Evolutionary conservation across 1,139 yeast genomes (phyloP), one percentile per base, ranked within the genome.

Genomic region (Debaryomyces coudertii): DNA sequence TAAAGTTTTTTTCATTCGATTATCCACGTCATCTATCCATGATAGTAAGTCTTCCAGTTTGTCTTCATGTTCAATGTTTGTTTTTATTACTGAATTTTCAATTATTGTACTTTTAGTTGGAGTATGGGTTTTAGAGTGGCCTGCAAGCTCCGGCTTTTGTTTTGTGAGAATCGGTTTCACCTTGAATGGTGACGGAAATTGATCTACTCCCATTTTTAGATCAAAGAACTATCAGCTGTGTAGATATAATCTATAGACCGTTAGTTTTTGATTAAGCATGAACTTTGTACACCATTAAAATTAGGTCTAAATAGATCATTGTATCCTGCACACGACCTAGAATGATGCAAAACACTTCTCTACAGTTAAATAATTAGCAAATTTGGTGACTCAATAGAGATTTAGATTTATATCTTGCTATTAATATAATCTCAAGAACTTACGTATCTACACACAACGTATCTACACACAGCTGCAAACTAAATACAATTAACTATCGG

Each of bases 21-120:
- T 46, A 43, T 77, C 76, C 39, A 82, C 61, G 4, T 72, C 66
- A 37, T 73, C 72, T 27, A 83, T 74, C 87, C 87, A 83, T 18
- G 65, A 58, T 7, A 78, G 64, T n/a, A 81, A 53, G 12, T 77
- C 78, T 35, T 73, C 72, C 1, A 53, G 51, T 29, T 48, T 50
- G 18, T 37, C 34, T 11, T 30, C 28, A 25, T 8, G 15, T 11
- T 40, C 30, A 8, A 31, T 9, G 22, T 4, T 15, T 23, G 22
- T 15, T 18, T 9, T 30, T n/a, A 23, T 12, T 12, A 7, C 9
- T 22, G 37, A 24, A 23, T 24, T 30, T 8, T 23, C 30, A 23
- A 23, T 12, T 7, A 20, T 7, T 25, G 18, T n/a, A 24, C 25
- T 24, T 18, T 18, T 34, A 9, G 27, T 16, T 35, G 34, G 40